Conservation (phyloP, 73 alveolate species). For the Paramecium octaurelia region DNA sequence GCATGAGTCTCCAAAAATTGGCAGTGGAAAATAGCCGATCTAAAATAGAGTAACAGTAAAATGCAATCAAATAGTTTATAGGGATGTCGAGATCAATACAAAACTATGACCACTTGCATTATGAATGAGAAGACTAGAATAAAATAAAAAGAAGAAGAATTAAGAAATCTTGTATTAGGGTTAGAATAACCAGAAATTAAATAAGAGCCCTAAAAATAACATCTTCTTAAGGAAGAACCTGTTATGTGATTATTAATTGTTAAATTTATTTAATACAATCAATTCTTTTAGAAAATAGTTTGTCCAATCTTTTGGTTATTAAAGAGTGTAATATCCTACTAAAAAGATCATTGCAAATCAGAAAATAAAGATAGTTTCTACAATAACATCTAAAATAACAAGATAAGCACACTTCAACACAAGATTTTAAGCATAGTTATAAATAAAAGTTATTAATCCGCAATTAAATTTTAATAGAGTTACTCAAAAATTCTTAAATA, state of each 20-base stretch:
- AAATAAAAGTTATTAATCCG: neutral
- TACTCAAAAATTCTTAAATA: neutral
- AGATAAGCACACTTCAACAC: neutral
- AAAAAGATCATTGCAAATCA: too few relatives aligned
- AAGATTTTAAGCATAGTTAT: neutral
- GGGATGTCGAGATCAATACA: slow-evolving; percentile 55
- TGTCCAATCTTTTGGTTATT: neutral
- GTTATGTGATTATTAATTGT: neutral
- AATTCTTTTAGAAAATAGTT: neutral
- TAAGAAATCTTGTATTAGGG: slow-evolving; percentile 59
- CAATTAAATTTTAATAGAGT: neutral
- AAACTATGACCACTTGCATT: slow-evolving; percentile 54
- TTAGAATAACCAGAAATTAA: slow-evolving; percentile 18
- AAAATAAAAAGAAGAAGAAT: slow-evolving; percentile 50
- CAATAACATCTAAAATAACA: neutral
- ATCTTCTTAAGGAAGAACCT: neutral
- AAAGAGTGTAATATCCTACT: too few relatives aligned
- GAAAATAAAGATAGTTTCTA: neutral
- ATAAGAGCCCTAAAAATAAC: neutral
- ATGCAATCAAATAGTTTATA: slow-evolving; percentile 36
- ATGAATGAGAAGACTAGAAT: slow-evolving; percentile 45
- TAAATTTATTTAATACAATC: neutral
- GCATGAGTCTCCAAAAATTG: slow-evolving; percentile 42
- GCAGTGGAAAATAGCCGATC: slow-evolving; percentile 62
- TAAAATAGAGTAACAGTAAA: slow-evolving; percentile 53